These are phyloP conservation scores for Pseudocercospora cruenta DNA, from an alignment of 2,329 filamentous ascomycete species.

Conservation along the genomic window DNA sequence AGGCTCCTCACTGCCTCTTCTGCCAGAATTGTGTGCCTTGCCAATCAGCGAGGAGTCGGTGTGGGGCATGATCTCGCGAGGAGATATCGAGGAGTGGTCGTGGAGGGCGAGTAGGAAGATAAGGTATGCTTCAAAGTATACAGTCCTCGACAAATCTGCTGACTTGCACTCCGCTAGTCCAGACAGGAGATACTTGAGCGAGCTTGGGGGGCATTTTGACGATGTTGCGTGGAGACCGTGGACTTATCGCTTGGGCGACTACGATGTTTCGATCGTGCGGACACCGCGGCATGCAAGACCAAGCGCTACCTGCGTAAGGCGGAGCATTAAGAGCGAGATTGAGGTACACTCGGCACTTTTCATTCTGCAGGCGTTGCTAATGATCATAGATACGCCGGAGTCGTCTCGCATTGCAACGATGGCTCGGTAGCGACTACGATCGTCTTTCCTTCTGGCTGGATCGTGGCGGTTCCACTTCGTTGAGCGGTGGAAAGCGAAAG, in stretches of 20 bases:
- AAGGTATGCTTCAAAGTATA: not conserved
- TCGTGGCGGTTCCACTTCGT: not conserved
- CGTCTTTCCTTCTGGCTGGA: not conserved
- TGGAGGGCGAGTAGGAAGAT: not conserved
- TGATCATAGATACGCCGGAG: not conserved
- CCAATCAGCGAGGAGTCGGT: conserved; percentile 2
- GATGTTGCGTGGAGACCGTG: not conserved
- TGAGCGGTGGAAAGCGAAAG: not conserved
- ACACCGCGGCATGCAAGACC: not conserved
- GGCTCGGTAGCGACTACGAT: not conserved
- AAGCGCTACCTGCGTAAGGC: not conserved
- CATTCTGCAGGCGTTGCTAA: not conserved
- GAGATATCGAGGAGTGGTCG: not conserved
- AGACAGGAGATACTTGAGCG: not conserved
- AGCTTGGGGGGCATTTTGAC: not conserved
- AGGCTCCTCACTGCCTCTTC: conserved; percentile 5
- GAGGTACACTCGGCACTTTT: not conserved
- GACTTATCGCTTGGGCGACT: not conserved
- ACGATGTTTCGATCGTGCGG: not conserved
- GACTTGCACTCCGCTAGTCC: not conserved
- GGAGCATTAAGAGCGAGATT: conserved; percentile 1
- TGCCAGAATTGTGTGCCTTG: conserved; percentile 7
- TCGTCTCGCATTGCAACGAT: not conserved
- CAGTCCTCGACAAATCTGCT: not conserved
- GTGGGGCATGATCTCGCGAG: not conserved